Evolutionary conservation across 495 filamentous ascomycete species (phyloP), one percentile per base, ranked within the genome.

Genomic region (Xylaria palmicola): DNA sequence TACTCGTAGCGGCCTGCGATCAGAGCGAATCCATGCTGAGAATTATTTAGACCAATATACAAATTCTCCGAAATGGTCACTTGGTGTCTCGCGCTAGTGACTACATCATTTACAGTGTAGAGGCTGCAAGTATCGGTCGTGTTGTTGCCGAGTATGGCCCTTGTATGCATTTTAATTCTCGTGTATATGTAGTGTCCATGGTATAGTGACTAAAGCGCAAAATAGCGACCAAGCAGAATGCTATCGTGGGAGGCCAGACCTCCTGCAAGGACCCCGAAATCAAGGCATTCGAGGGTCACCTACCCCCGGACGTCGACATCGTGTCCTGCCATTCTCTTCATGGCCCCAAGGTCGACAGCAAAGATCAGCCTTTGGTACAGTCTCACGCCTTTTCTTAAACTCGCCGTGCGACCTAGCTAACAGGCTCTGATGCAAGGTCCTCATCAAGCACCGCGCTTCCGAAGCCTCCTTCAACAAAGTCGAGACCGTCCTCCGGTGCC

Each of bases 231-330:
- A 96, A 95, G 72, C 81, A 90, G 62, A 88, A 89, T 55, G 94
- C 95, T 43, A 93, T 98, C 60, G 94, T 98, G 37, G 94, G 94
- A 53, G 94, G 94, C 19, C 94, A 98, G 75, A 98, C 94, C 1
- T 98, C 95, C 4, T 98, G 95, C 80, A 98, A 98, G 79, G 92
- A 92, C 49, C 94, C 93, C 3, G 94, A 98, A 75, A 93, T 98
- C 65, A 86, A 86, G 39, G 93, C 93, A 1, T 97, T 98, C 70
- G 92, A 97, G 65, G 85, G 86, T 62, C 82, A 97, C 75, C 85
- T 98, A 17, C 95, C 94, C 3, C 58, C 70, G 39, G 94, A 98
- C 74, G 91, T 96, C 67, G 88, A 96, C 66, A 96, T 98, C 62
- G 85, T 98, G 56, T 97, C 93, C 1, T 97, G 92, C 72, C 94